A percentile compares a stretch with the other conserved stretches of the same genome.
phyloP scores from a whole-genome alignment of 805 yeast species.

The Priceomyces medius region DNA sequence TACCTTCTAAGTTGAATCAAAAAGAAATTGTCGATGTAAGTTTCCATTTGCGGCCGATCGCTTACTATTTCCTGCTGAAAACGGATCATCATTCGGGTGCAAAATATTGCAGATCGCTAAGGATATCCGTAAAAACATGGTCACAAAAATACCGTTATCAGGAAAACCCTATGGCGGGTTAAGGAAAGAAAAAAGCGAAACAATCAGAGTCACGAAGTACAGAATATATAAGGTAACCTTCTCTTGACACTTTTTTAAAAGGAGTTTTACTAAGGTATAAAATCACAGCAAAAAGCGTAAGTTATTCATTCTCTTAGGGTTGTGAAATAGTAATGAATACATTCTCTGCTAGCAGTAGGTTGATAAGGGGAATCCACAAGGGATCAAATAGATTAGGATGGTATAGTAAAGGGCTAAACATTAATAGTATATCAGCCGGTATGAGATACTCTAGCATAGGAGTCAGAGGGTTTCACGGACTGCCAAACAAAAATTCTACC shows the following conservation, averaged over 20 bases:
- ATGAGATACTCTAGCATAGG: neutral
- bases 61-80: conserved; percentile 5
- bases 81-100: conserved; percentile 4
- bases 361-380: neutral
- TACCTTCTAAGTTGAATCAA: neutral
- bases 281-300: too few relatives aligned
- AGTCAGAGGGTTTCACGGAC: conserved; percentile 16
- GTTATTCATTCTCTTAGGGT: too few relatives aligned
- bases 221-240: too few relatives aligned
- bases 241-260: too few relatives aligned
- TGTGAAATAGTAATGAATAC: neutral
- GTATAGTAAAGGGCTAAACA: neutral
- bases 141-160: too few relatives aligned
- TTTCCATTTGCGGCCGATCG: conserved; percentile 4
- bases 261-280: too few relatives aligned
- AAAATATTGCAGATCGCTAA: conserved; percentile 7
- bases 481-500: conserved; percentile 21
- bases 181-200: too few relatives aligned
- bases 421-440: neutral
- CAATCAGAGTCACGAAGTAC: too few relatives aligned
- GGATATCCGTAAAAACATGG: neutral
- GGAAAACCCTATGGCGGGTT: too few relatives aligned
- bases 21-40: neutral
- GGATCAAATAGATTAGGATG: neutral
- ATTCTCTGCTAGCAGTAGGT: neutral